Conservation (phyloP, 805 yeast species). For the Candida odintsovae region DNA sequence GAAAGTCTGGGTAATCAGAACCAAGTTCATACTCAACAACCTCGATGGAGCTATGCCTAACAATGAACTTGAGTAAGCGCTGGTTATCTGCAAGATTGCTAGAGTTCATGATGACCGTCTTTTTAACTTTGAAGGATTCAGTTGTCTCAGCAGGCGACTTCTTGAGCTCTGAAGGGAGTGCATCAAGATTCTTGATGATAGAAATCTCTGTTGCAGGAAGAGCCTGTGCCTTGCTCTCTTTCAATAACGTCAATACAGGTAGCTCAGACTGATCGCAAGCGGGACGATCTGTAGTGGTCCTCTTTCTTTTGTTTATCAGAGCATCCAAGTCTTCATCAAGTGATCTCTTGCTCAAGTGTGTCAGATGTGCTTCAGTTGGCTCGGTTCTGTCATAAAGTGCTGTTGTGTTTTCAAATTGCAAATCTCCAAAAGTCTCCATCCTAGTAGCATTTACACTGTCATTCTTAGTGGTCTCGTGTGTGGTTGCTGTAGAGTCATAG, state of each 20-base stretch:
- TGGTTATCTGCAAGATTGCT: conserved; percentile 2
- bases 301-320: not conserved
- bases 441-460: conserved; percentile 2
- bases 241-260: not conserved
- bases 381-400: not conserved
- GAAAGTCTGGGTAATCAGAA: conserved; percentile 12
- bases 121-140: not conserved
- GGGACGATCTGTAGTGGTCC: not conserved
- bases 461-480: not conserved
- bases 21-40: conserved; percentile 14
- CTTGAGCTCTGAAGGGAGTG: not conserved
- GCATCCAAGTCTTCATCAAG: conserved; percentile 17
- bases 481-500: not conserved
- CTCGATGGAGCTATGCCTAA: not conserved
- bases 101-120: conserved; percentile 4
- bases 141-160: not conserved
- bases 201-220: not conserved
- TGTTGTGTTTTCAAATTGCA: not conserved
- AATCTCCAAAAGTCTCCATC: conserved; percentile 4
- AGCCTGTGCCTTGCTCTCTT: not conserved
- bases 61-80: not conserved
- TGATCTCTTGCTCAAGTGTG: conserved; percentile 1
- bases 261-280: not conserved
- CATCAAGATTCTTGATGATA: not conserved
- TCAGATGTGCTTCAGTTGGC: not conserved